phyloP scores from a whole-genome alignment of 225 moss, liverwort and hornwort species.

The Neckera pumila region DNA sequence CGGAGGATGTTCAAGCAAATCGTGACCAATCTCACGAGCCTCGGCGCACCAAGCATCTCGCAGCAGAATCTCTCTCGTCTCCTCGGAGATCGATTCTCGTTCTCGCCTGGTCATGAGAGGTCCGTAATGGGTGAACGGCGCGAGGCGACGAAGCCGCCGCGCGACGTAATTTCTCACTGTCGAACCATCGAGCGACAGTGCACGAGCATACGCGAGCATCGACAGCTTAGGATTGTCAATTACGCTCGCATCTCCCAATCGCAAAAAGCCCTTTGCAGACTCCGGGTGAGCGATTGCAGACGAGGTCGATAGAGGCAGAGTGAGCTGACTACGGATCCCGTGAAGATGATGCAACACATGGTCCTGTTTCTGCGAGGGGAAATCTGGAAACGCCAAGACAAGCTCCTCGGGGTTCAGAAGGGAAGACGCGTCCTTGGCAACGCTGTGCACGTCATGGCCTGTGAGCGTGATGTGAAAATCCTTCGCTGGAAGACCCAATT shows the following conservation, averaged over 20 bases:
- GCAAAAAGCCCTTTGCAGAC: slow-evolving; percentile 4
- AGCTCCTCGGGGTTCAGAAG: slow-evolving; percentile 14
- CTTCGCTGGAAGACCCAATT: background rate
- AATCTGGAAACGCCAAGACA: background rate
- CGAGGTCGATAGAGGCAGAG: slow-evolving; percentile 15
- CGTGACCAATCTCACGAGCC: slow-evolving; percentile 13
- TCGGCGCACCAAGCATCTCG: slow-evolving; percentile 22
- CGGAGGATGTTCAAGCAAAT: slow-evolving; percentile 6
- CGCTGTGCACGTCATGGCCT: background rate
- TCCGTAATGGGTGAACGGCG: slow-evolving; percentile 11
- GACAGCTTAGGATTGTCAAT: slow-evolving; percentile 12
- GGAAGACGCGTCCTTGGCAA: slow-evolving; percentile 23
- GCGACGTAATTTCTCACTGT: background rate
- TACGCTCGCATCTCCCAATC: slow-evolving; percentile 19
- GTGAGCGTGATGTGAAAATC: slow-evolving; percentile 37
- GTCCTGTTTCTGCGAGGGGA: slow-evolving; percentile 9
- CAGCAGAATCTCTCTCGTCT: slow-evolving; percentile 6
- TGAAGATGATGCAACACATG: slow-evolving; percentile 28
- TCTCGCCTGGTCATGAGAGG: slow-evolving; percentile 22
- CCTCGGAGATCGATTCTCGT: slow-evolving; percentile 8
- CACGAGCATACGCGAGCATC: slow-evolving; percentile 26
- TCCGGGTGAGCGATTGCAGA: background rate
- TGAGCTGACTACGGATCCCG: slow-evolving; percentile 16
- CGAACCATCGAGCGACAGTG: slow-evolving; percentile 11
- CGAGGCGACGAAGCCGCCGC: slow-evolving; percentile 3